Evolutionary conservation across 1,284 basidiomycete species (phyloP), one percentile per base, ranked within the genome.

Genomic region (Mycena citricolor): DNA sequence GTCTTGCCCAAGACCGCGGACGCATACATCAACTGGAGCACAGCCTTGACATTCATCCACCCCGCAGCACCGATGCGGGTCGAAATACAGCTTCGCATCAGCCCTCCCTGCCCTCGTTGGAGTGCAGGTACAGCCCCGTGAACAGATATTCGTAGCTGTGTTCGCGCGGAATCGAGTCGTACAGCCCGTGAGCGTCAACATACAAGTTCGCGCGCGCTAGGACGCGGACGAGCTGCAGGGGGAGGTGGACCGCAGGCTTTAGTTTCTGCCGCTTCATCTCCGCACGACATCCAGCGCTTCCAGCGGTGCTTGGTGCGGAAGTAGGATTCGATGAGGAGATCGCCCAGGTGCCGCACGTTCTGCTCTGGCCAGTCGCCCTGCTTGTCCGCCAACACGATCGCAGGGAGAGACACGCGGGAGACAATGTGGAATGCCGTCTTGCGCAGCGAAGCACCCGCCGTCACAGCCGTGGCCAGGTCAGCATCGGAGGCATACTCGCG

Each of bases 81-180:
- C 51, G 52, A 71, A 83, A 52, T 67, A 71, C 19, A 64, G 54
- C 42, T 79, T 62, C 0, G 78, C 71, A 10, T 62, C 62, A 12
- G 51, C 54, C n/a, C 12, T 62, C 49, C 44, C 83, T 67, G 20
- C 83, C 83, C 52, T 74, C 67, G 31, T 70, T 70, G 8, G 77
- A 66, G 54, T 68, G 69, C 12, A 85, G 61, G 56, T 71, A 66
- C 7, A 86, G 64, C 8, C 76, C 81, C 8, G 68, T 69, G 22
- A 67, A 64, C 22, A 70, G 57, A 50, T 71, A 68, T n/a, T 53
- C 55, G 21, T 59, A 39, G 29, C 42, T 43, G 19, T 11, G 7
- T 22, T 29, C 34, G 39, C 21, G 24, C 17, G 59, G 33, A 26
- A 71, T 40, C 5, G 61, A 54, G 11, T 55, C 26, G 55, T 65